Evolutionary conservation across 179 eudicot genomes (phyloP), one percentile per base, ranked within the genome.

Genomic region (Silene noctiflora): DNA sequence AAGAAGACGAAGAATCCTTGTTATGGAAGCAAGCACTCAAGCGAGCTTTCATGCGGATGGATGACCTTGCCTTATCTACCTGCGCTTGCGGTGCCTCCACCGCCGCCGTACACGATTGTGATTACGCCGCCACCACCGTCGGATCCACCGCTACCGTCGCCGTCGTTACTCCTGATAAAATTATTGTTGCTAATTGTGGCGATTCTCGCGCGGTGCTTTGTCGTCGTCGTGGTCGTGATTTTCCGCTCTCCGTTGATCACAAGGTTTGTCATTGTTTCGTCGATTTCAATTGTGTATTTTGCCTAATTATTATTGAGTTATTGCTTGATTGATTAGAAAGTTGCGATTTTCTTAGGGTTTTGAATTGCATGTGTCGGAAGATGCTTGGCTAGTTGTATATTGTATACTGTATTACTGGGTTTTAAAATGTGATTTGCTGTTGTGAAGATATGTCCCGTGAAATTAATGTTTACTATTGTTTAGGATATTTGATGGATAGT

Each of bases 141-240:
- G 98, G 98, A 75, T 94, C 98, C 42, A 92, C 98, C 0, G 98
- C 96, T 1, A 93, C 92, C 1, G 91, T 89, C 6, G 91, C 94
- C 6, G 48, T 91, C 4, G 87, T 90, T 0, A 84, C 97, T 9
- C 88, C 94, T 2, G 78, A 82, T 0, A 86, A 88, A 75, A 88
- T 94, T n/a, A 60, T 94, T 12, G 94, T 94, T 6, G 91, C 97
- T 0, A 94, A 94, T 33, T 94, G 98, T 10, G 98, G 98, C 0
- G 96, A 93, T 78, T 93, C 98, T 5, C 83, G 98, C 13, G 98
- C 98, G 1, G 96, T 93, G 14, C 83, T 94, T 6, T 90, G 97
- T 51, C 88, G 98, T 2, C 88, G 82, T 63, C 96, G 96, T 73
- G 82, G 72, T 60, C 79, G 94, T 3, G 25, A 39, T 39, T 39